These are phyloP conservation scores for Isatis tinctoria DNA, from an alignment of 345 rosid genomes.

Conservation along the genomic window DNA sequence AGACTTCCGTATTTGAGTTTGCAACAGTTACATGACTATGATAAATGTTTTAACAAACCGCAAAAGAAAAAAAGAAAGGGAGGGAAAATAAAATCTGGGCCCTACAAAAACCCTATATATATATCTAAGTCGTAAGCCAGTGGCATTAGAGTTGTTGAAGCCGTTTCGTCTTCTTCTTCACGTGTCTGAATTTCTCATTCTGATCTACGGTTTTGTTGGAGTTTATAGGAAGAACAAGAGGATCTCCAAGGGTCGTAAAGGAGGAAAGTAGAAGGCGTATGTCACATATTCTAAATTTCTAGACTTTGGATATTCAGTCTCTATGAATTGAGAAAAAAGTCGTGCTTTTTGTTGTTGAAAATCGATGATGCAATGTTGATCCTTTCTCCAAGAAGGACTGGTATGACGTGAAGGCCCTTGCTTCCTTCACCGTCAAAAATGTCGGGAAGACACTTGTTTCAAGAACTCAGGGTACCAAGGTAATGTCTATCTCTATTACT, in stretches of 20 bases:
- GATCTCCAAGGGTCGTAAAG: constrained; percentile 96
- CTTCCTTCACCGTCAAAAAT: constrained; percentile 49
- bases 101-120: too few species aligned
- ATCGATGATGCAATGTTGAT: constrained; percentile 50
- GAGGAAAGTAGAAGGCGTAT: constrained; percentile 95
- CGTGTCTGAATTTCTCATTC: neutral
- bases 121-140: too few species aligned
- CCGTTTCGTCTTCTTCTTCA: too few species aligned
- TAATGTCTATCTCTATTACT: constrained; percentile 8
- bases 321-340: neutral
- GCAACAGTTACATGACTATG: too few species aligned
- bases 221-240: constrained; percentile 83
- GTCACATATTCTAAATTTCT: too few species aligned
- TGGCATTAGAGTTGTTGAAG: too few species aligned
- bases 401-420: constrained; percentile 91
- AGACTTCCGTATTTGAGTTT: too few species aligned
- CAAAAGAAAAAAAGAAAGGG: too few species aligned
- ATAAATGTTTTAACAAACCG: too few species aligned
- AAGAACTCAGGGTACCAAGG: constrained; percentile 98
- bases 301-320: neutral
- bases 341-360: neutral
- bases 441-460: constrained; percentile 88
- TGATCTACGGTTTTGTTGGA: neutral
- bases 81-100: too few species aligned
- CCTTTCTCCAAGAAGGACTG: constrained; percentile 95